These are phyloP conservation scores for Grosmannia serpens DNA, from an alignment of 2,329 filamentous ascomycete species.

Conservation along the genomic window DNA sequence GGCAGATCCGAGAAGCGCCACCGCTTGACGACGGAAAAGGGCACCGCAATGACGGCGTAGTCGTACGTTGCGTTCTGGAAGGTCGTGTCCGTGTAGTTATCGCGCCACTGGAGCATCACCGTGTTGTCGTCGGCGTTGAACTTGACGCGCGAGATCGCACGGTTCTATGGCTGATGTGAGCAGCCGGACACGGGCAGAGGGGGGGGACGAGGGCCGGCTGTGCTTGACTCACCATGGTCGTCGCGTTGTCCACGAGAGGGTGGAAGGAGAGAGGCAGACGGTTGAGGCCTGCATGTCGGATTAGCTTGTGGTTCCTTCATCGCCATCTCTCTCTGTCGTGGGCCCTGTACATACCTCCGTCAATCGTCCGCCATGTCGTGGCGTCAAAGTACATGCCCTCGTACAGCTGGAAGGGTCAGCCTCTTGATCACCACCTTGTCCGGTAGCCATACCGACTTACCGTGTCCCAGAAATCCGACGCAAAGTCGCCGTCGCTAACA, in stretches of 20 bases:
- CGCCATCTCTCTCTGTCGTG: neutral
- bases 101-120: conserved; percentile 47
- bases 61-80: conserved; percentile 44
- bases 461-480: conserved; percentile 34
- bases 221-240: conserved; percentile 27
- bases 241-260: conserved; percentile 46
- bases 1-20: conserved; percentile 39
- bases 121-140: conserved; percentile 38
- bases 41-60: conserved; percentile 54
- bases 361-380: conserved; percentile 52
- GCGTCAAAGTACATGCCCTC: conserved; percentile 50
- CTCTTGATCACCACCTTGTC: neutral
- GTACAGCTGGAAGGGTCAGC: conserved; percentile 22
- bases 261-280: conserved; percentile 51
- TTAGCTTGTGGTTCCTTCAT: neutral
- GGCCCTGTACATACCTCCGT: conserved; percentile 27
- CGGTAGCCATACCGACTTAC: neutral
- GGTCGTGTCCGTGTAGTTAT: conserved; percentile 24
- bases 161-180: conserved; percentile 19
- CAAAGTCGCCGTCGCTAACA: conserved; percentile 26
- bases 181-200: neutral
- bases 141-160: conserved; percentile 43
- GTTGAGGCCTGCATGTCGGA: conserved; percentile 22
- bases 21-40: conserved; percentile 51
- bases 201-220: too few relatives aligned